Base-by-base conservation (phyloP, 306 rosid species). In the Prinsepia uniflora region DNA sequence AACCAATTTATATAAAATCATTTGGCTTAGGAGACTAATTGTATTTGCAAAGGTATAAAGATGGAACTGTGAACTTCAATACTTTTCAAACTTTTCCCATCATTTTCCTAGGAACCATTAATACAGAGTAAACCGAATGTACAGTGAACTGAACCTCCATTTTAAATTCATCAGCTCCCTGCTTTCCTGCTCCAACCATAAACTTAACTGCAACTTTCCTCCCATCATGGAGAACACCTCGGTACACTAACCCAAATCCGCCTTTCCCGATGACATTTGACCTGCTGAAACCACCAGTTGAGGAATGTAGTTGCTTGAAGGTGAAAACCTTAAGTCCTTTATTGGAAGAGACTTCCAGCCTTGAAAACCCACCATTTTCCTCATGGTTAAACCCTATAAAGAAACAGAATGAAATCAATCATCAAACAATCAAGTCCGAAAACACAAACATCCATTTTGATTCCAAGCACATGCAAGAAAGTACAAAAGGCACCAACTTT, bases 171-270 rank as follows among this genome's bases (percentile, higher is more conserved):
- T 91, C 97, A 80, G 84, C 98, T 50, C 98, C 97, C 65, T 91
- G 98, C 86, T 87, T 90, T 69, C 97, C 92, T 2, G 89, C 86
- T 48, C 91, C 92, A 72, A 90, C 96, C 98, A 94, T 94, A 49
- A 90, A 81, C 80, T 91, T 94, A 75, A 94, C 75, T 6, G 96
- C 98, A 41, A 82, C 97, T 81, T 94, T 90, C 68, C 97, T 80
- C 53, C 98, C 96, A 73, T 86, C 86, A 47, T 71, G 81, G 43
- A 94, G 88, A 68, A 94, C 90, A 63, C 98, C 98, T 13, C 96
- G 84, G 81, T 89, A 94, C 41, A 94, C 98, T 22, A 79, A 76
- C 53, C 97, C 98, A 60, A 89, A 94, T 48, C 96, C 89, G 43
- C 97, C 98, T 68, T 89, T 93, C 42, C 97, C 98, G 56, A 89